Conservation (phyloP, 495 filamentous ascomycete species). For the Aspergillus affinis region DNA sequence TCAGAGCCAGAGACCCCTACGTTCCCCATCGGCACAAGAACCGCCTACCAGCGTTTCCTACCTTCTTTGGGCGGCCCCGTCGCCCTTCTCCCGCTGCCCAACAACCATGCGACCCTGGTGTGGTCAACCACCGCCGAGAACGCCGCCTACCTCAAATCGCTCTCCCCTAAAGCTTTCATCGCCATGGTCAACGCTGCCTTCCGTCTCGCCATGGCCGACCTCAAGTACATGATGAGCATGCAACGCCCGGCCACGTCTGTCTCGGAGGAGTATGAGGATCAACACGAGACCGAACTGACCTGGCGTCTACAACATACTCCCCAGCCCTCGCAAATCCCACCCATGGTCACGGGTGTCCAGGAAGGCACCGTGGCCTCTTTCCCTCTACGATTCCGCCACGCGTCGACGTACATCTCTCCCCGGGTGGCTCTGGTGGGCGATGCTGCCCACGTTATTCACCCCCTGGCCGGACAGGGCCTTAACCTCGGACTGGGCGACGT, state of each 20-base stretch:
- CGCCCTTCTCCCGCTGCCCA: slow-evolving; percentile 85
- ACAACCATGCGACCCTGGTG: slow-evolving; percentile 77
- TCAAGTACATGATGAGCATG: slow-evolving; percentile 73
- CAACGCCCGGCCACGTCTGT: slow-evolving; percentile 35
- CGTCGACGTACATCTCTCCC: slow-evolving; percentile 85
- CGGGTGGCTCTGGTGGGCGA: slow-evolving; percentile 89
- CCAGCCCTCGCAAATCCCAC: slow-evolving; percentile 53
- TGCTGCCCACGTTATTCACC: slow-evolving; percentile 92
- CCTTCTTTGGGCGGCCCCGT: slow-evolving; percentile 78
- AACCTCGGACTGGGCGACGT: slow-evolving; percentile 93
- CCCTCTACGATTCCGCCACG: slow-evolving; percentile 86
- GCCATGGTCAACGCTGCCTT: slow-evolving; percentile 95
- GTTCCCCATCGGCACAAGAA: slow-evolving; percentile 51
- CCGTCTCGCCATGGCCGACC: slow-evolving; percentile 72
- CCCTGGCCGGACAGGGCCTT: slow-evolving; percentile 89
- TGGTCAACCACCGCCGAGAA: slow-evolving; percentile 86
- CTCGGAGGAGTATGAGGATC: slow-evolving; percentile 16
- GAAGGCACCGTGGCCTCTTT: slow-evolving; percentile 83
- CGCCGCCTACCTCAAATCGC: slow-evolving; percentile 75
- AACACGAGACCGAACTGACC: slow-evolving; percentile 69
- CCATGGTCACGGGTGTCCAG: slow-evolving; percentile 64
- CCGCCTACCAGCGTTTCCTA: slow-evolving; percentile 93
- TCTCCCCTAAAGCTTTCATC: slow-evolving; percentile 69
- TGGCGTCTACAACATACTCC: slow-evolving; percentile 78
- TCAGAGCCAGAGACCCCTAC: slow-evolving; percentile 41